Evolutionary conservation across 805 yeast species (phyloP).

Genomic region (Monosporozyma solicola): DNA sequence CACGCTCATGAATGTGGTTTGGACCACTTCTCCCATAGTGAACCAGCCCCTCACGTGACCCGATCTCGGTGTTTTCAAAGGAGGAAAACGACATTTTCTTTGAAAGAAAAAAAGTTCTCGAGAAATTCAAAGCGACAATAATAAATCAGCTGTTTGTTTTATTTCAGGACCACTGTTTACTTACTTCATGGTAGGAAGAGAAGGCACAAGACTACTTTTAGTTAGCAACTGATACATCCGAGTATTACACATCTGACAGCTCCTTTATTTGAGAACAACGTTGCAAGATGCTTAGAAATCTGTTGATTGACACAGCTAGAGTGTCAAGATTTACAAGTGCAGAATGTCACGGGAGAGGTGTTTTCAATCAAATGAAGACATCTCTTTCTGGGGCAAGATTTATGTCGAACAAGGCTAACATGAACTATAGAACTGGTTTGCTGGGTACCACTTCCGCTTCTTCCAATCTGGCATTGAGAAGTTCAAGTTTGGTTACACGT

Average conservation of each 20-base stretch:
- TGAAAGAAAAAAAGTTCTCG: not conserved
- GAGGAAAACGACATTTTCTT: not conserved
- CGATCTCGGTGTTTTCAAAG: not conserved
- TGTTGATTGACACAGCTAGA: not conserved
- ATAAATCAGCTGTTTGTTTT: not conserved
- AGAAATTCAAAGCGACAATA: not conserved
- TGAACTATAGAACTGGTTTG: not conserved
- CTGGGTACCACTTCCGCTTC: not conserved
- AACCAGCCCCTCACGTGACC: not conserved
- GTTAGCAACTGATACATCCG: not conserved
- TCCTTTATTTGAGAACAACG: not conserved
- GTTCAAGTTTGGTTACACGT: not conserved
- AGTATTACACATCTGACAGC: not conserved
- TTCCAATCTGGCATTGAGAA: not conserved
- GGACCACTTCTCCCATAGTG: not conserved
- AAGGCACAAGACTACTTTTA: too few relatives aligned
- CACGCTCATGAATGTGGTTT: not conserved
- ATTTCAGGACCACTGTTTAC: not conserved
- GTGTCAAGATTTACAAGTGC: not conserved
- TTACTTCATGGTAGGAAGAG: not conserved
- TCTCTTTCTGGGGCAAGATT: not conserved
- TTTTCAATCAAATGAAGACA: not conserved
- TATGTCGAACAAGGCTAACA: not conserved
- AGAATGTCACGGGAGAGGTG: not conserved
- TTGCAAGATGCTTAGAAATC: not conserved